These are phyloP conservation scores for Nemania bipapillata DNA, from an alignment of 2,329 filamentous ascomycete species.

Conservation along the genomic window DNA sequence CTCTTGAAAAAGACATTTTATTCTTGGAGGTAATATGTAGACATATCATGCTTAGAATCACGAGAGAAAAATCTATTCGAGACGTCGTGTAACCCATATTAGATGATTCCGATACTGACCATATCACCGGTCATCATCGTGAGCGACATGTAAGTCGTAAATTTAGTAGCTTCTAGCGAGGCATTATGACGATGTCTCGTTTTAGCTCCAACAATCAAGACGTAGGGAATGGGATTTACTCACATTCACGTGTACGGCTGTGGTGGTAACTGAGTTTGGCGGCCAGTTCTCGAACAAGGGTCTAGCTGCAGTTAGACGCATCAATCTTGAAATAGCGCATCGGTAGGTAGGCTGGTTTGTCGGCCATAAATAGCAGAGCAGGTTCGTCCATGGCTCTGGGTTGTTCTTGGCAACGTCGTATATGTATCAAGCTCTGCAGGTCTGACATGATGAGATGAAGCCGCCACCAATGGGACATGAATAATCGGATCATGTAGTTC, in stretches of 20 bases:
- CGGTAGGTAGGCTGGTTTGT: background rate
- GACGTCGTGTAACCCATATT: background rate
- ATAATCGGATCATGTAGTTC: background rate
- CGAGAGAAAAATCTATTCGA: background rate
- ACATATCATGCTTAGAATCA: background rate
- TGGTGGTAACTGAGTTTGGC: slow-evolving; percentile 11
- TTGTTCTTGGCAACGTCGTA: slow-evolving; percentile 4
- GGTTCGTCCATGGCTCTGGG: slow-evolving; percentile 13
- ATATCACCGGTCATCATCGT: background rate
- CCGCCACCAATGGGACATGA: slow-evolving; percentile 5
- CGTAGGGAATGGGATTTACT: too few species aligned
- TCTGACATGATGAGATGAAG: slow-evolving; percentile 10
- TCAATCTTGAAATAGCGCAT: background rate
- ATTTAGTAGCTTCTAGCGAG: background rate
- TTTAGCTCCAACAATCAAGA: background rate
- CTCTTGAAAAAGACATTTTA: background rate
- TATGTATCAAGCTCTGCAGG: slow-evolving; percentile 4
- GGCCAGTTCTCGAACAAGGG: slow-evolving; percentile 3
- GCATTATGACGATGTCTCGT: background rate
- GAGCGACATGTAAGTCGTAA: background rate
- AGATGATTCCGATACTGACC: background rate
- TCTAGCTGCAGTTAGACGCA: background rate
- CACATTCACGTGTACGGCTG: background rate
- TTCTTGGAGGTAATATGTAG: background rate
- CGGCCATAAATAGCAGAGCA: background rate